Percentiles rank a stretch among this genome's conserved stretches.
Evolutionary conservation across 2,329 filamentous ascomycete genomes (phyloP).

Genomic region (Delphinella strobiligena): DNA sequence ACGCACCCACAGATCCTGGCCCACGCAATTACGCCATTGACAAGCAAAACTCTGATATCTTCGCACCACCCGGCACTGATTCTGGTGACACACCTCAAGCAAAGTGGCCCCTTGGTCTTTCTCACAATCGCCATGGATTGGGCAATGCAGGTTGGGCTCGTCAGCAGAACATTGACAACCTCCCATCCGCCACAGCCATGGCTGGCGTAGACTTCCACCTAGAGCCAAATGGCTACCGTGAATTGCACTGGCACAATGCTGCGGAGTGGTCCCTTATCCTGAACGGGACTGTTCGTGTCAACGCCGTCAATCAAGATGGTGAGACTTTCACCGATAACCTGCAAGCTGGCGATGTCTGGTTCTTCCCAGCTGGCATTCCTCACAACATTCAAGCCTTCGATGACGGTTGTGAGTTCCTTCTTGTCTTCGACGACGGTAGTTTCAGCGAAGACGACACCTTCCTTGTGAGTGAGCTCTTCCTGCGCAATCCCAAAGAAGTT

Average conservation of each 20-base stretch:
- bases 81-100: slow-evolving; percentile 26
- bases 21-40: slow-evolving; percentile 24
- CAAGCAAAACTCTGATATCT: slow-evolving; percentile 28
- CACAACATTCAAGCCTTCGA: slow-evolving; percentile 34
- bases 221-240: slow-evolving; percentile 22
- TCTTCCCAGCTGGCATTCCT: slow-evolving; percentile 33
- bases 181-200: slow-evolving; percentile 29
- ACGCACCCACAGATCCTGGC: slow-evolving; percentile 28
- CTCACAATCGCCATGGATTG: slow-evolving; percentile 28
- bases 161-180: slow-evolving; percentile 26
- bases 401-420: slow-evolving; percentile 45
- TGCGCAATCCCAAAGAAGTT: slow-evolving; percentile 29
- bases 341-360: slow-evolving; percentile 40
- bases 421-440: slow-evolving; percentile 47
- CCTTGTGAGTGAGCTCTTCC: slow-evolving; percentile 42
- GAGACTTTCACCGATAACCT: slow-evolving; percentile 21
- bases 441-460: slow-evolving; percentile 51
- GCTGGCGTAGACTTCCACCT: slow-evolving; percentile 32
- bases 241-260: slow-evolving; percentile 22
- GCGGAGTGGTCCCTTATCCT: slow-evolving; percentile 21
- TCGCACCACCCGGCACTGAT: slow-evolving; percentile 27
- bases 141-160: slow-evolving; percentile 29
- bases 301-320: slow-evolving; percentile 20
- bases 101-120: slow-evolving; percentile 31
- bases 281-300: slow-evolving; percentile 18